Conservation (phyloP, 176 grass and related monocot species). For the Aegilops speltoides region DNA sequence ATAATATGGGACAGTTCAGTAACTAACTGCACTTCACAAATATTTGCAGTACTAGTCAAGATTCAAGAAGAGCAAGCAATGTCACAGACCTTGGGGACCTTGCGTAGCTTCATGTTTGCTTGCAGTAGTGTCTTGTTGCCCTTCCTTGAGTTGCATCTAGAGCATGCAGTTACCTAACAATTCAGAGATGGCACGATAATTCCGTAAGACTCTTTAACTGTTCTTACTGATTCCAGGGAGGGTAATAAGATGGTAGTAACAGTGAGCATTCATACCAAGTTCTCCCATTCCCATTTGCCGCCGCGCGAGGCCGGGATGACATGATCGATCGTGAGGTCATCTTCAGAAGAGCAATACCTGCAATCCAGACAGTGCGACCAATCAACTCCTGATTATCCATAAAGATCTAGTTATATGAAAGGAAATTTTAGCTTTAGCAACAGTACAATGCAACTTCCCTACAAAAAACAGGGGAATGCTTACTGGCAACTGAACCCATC, state of each 20-base stretch:
- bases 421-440: background rate
- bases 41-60: background rate
- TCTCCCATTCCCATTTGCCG: constrained; percentile 94
- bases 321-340: constrained; percentile 90
- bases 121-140: constrained; percentile 79
- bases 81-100: constrained; percentile 60
- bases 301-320: constrained; percentile 81
- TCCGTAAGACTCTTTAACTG: background rate
- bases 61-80: background rate
- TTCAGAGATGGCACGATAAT: background rate
- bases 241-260: background rate
- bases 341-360: constrained; percentile 84
- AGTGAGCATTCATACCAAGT: constrained; percentile 55
- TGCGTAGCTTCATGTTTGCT: constrained; percentile 76
- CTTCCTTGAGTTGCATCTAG: constrained; percentile 90
- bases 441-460: background rate
- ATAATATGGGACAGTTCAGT: background rate
- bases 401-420: background rate
- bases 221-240: background rate
- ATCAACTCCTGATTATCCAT: background rate
- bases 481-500: constrained; percentile 95
- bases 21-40: background rate
- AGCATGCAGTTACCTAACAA: constrained; percentile 85
- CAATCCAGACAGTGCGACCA: background rate
- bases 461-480: constrained; percentile 26